Evolutionary conservation across 1,139 yeast genomes (phyloP).

Genomic region (Hansenula lynferdii): DNA sequence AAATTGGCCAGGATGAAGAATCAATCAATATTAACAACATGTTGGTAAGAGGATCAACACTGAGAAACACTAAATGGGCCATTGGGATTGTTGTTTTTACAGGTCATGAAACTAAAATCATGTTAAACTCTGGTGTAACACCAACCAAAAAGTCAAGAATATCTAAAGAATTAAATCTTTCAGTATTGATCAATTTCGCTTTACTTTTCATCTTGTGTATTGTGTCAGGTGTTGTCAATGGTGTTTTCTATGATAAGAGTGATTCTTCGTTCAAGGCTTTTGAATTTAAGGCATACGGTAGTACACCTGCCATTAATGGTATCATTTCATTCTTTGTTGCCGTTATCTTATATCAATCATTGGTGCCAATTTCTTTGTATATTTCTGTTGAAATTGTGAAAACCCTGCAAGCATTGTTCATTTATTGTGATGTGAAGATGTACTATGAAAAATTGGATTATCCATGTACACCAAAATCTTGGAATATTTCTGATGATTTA

Average conservation of each 20-base stretch:
- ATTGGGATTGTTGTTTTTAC: slow-evolving; percentile 87
- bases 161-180: slow-evolving; percentile 74
- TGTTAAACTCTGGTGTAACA: slow-evolving; percentile 90
- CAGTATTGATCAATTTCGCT: slow-evolving; percentile 74
- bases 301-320: slow-evolving; percentile 72
- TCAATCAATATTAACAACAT: slow-evolving; percentile 77
- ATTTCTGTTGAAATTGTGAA: slow-evolving; percentile 94
- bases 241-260: slow-evolving; percentile 55
- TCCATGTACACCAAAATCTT: slow-evolving; percentile 94
- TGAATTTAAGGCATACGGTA: slow-evolving; percentile 58
- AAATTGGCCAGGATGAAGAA: slow-evolving; percentile 46
- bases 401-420: slow-evolving; percentile 90
- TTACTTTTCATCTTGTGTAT: slow-evolving; percentile 76
- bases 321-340: slow-evolving; percentile 84
- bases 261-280: slow-evolving; percentile 60
- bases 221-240: slow-evolving; percentile 78
- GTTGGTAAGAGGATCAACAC: slow-evolving; percentile 80
- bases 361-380: slow-evolving; percentile 93
- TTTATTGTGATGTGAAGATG: slow-evolving; percentile 82
- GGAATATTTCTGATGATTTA: slow-evolving; percentile 96
- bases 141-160: slow-evolving; percentile 87
- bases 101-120: slow-evolving; percentile 89
- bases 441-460: slow-evolving; percentile 82
- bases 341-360: slow-evolving; percentile 80
- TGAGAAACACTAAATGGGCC: slow-evolving; percentile 92